These are phyloP conservation scores for Castanea sativa DNA, from an alignment of 306 rosid genomes.

Conservation along the genomic window DNA sequence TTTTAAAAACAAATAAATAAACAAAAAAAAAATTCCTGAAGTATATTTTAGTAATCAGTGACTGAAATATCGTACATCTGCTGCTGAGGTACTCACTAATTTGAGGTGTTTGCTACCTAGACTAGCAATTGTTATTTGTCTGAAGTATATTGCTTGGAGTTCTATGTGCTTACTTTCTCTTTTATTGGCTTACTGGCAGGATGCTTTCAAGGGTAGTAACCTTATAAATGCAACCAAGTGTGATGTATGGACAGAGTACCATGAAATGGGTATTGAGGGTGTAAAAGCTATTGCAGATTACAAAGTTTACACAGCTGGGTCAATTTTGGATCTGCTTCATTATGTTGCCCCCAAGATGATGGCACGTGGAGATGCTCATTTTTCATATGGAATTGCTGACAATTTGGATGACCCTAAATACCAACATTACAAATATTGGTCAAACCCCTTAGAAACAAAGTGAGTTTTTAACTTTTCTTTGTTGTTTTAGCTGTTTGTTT, in stretches of 20 bases:
- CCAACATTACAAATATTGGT: slow-evolving; percentile 78
- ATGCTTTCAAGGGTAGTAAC: slow-evolving; percentile 56
- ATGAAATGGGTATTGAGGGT: slow-evolving; percentile 75
- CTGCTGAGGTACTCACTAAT: neutral
- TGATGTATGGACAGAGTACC: slow-evolving; percentile 85
- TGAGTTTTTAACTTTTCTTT: slow-evolving; percentile 32
- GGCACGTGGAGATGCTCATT: slow-evolving; percentile 76
- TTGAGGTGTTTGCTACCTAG: slow-evolving; percentile 11
- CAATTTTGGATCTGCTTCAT: slow-evolving; percentile 64
- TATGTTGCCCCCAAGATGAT: slow-evolving; percentile 82
- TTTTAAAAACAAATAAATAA: too few relatives aligned
- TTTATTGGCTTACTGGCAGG: slow-evolving; percentile 47
- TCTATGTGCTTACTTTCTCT: slow-evolving; percentile 6
- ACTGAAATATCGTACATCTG: neutral
- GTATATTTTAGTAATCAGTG: neutral
- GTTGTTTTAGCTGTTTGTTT: neutral
- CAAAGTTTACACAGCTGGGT: slow-evolving; percentile 63
- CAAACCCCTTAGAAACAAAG: slow-evolving; percentile 82
- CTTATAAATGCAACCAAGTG: slow-evolving; percentile 53
- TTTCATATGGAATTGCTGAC: slow-evolving; percentile 75
- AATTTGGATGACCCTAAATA: slow-evolving; percentile 71
- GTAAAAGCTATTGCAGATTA: slow-evolving; percentile 68
- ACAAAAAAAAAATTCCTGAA: neutral
- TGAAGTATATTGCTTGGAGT: slow-evolving; percentile 9
- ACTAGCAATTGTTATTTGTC: neutral